These are phyloP conservation scores for Vigna unguiculata DNA, from an alignment of 306 rosid species.

Conservation along the genomic window DNA sequence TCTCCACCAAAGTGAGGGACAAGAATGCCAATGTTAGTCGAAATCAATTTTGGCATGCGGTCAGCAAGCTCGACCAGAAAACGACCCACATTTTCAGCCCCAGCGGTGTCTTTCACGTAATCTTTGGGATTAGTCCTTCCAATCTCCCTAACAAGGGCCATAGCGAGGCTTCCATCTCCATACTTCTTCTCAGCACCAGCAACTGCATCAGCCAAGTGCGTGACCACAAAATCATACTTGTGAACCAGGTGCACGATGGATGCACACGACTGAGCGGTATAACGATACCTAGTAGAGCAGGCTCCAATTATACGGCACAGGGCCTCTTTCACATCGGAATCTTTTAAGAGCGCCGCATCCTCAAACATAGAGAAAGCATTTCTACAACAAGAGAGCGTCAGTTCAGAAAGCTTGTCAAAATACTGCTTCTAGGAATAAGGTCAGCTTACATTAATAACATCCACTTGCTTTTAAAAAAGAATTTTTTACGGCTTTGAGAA, in stretches of 20 bases:
- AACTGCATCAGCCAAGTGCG: slow-evolving; percentile 85
- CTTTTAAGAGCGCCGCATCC: slow-evolving; percentile 68
- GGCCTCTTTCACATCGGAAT: slow-evolving; percentile 76
- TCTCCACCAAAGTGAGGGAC: slow-evolving; percentile 97
- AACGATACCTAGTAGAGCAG: slow-evolving; percentile 88
- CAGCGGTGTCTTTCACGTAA: slow-evolving; percentile 81
- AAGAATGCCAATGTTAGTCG: slow-evolving; percentile 88
- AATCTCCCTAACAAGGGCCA: slow-evolving; percentile 79
- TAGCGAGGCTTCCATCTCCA: slow-evolving; percentile 86
- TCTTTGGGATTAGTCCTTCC: slow-evolving; percentile 96
- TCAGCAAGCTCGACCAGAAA: slow-evolving; percentile 90
- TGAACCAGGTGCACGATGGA: slow-evolving; percentile 90
- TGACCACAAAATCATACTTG: slow-evolving; percentile 88
- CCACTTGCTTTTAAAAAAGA: not conserved
- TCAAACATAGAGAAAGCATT: slow-evolving; percentile 81
- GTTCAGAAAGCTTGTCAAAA: slow-evolving; percentile 29
- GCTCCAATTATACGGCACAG: slow-evolving; percentile 85
- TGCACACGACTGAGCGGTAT: slow-evolving; percentile 84
- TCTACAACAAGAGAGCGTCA: slow-evolving; percentile 53
- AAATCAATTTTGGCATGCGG: slow-evolving; percentile 82
- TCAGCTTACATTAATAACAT: not conserved
- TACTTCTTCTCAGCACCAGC: slow-evolving; percentile 83
- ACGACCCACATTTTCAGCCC: slow-evolving; percentile 95
- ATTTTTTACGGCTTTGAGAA: not conserved
- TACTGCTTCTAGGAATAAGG: not conserved